Base-by-base conservation (phyloP, 495 filamentous ascomycete species). In the Aspergillus panamensis region DNA sequence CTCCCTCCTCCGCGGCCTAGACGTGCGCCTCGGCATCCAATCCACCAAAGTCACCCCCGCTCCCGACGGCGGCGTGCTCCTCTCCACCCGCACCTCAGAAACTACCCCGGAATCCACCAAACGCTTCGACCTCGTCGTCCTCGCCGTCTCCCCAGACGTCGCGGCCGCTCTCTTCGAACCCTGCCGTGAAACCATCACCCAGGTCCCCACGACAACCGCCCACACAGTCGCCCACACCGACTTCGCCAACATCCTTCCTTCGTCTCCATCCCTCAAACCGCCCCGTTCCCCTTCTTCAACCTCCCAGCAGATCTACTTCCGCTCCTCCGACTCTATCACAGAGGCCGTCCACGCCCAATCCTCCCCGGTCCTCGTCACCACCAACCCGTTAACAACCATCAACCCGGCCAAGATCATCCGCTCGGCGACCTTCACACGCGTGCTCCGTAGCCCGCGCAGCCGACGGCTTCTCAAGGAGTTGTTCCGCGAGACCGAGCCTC, bases 211-310 rank as follows among this genome's bases (percentile, higher is more conserved):
- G 0, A 61, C 62, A 0, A 50, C 62, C 12, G 76, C 80, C 3
- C 63, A 77, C 39, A 75, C 76, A 13, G 62, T 75, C 17, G 69
- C 75, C 1, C 75, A 81, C 54, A 67, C 60, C 5, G 78, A 81
- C 57, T 63, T 61, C n/a, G 57, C 61, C 44, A 58, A 42, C 17
- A 45, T 69, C 8, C 14, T 17, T 0, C 19, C 51, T 14, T 25
- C 35, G 16, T 58, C 49, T 13, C 33, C 13, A 35, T 35, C 33
- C 13, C 33, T 13, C 8, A 35, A 35, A 8, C 33, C 33, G 33
- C 8, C 33, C n/a, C n/a, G n/a, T n/a, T 0, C 8, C 33, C 33
- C 33, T 13, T 8, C 13, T 8, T 8, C 33, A 3, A 35, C 3
- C 33, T 62, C 29, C 10, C 66, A 71, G 33, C 60, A 51, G 21